These are phyloP conservation scores for Cytospora mali DNA, from an alignment of 2,329 filamentous ascomycete species.

Conservation along the genomic window DNA sequence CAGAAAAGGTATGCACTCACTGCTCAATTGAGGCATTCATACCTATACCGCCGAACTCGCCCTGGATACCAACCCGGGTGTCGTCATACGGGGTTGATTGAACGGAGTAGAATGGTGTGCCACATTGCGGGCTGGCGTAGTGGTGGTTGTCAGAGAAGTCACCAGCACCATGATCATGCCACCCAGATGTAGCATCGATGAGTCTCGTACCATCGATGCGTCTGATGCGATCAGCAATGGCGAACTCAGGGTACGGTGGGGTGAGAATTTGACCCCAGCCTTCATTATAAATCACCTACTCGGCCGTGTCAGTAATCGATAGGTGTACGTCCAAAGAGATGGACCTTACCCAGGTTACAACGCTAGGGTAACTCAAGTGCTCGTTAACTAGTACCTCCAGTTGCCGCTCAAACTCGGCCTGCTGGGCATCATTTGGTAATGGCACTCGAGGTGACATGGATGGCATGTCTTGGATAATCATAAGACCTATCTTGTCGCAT, in stretches of 20 bases:
- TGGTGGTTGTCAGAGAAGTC: conserved; percentile 73
- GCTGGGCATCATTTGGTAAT: conserved; percentile 50
- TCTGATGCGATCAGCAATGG: conserved; percentile 57
- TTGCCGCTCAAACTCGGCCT: conserved; percentile 67
- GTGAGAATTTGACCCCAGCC: conserved; percentile 66
- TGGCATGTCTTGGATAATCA: conserved; percentile 75
- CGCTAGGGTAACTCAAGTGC: conserved; percentile 65
- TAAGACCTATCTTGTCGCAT: conserved; percentile 65
- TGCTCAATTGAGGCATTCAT: conserved; percentile 65
- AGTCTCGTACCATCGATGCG: conserved; percentile 65
- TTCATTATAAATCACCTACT: conserved; percentile 68
- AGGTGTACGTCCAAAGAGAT: too few relatives aligned
- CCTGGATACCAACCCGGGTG: conserved; percentile 66
- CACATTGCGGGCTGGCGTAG: conserved; percentile 72
- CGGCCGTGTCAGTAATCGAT: not conserved
- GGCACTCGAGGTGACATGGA: conserved; percentile 46
- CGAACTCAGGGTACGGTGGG: conserved; percentile 56
- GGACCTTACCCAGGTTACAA: conserved; percentile 60
- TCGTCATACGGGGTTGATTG: conserved; percentile 58
- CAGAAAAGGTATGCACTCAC: conserved; percentile 42
- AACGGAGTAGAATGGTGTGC: conserved; percentile 67
- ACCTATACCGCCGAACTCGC: conserved; percentile 72
- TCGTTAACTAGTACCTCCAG: conserved; percentile 64
- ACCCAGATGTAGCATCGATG: conserved; percentile 65
- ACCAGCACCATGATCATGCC: conserved; percentile 68